Base-by-base conservation (phyloP, 164 flowering plant genomes). In the Sedum album region DNA sequence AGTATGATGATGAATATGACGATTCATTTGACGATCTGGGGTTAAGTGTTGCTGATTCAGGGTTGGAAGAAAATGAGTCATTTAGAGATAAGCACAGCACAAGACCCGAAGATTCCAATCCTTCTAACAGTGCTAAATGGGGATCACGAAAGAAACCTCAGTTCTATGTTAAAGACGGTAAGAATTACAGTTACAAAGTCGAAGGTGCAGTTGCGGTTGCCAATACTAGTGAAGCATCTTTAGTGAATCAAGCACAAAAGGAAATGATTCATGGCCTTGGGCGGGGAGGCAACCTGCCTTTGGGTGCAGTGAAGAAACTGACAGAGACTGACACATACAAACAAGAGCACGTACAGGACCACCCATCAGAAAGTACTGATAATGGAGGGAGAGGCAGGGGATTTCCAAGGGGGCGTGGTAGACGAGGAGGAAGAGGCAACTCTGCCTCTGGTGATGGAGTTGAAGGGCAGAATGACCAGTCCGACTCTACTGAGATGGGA, bases 1-100 rank as follows among this genome's bases (percentile, higher is more conserved):
- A 94, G 73, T 95, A 95, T 69, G 98, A 95, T 72, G 99, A 95
- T 69, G 99, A 95, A 75, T 95, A 95, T 75, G 99, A 95, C 71
- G 99, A 95, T 69, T 95, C 97, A 17, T 89, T 89, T 76, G 98
- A 94, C 78, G 98, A 94, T 72, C 70, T 94, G 66, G 98, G 98
- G 66, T 68, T 91, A 68, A 89, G 83, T 66, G 80, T 88, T 57
- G 88, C 67, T 33, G 98, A 90, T 55, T 76, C 93, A 10, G 88
- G 86, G 21, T 65, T 77, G 15, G 96, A 84, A 63, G 97, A 86
- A 68, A 71, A 75, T 30, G 96, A 90, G 74, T 70, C 46, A 39
- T 73, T 88, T 66, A 76, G 81, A 46, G 90, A 83, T 15, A 79
- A 76, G 65, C 65, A 74, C 48, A 75, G 36, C 68, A 79, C 84